phyloP scores from a whole-genome alignment of 768 basidiomycete genomes.

The Tricholomella constricta region DNA sequence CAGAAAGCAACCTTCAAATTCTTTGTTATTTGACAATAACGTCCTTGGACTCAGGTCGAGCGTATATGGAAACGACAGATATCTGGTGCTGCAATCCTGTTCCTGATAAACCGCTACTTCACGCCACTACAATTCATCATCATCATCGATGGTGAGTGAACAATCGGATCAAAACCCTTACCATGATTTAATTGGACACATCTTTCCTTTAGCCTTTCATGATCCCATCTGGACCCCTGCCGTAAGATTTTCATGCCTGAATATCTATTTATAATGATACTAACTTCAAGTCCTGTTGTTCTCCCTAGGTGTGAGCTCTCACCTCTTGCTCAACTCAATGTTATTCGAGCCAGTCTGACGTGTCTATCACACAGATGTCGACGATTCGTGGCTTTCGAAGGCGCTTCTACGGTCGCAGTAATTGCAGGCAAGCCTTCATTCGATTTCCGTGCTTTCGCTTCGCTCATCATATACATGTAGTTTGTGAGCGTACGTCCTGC shows the following conservation, averaged over 20 bases:
- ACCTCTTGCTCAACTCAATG: not conserved
- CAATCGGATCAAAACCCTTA: no score
- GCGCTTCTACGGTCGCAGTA: conserved; percentile 25
- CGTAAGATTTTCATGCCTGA: conserved; percentile 9
- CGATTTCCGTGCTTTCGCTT: not conserved
- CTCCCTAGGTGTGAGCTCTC: conserved; percentile 3
- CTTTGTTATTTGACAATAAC: not conserved
- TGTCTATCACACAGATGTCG: conserved; percentile 28
- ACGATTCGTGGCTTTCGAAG: conserved; percentile 31
- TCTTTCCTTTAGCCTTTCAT: conserved; percentile 21
- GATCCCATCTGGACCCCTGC: conserved; percentile 22
- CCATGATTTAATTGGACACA: not conserved
- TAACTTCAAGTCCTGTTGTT: not conserved
- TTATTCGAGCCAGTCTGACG: not conserved
- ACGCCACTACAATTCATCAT: conserved; percentile 29
- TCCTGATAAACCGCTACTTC: conserved; percentile 31
- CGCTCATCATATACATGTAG: conserved; percentile 7
- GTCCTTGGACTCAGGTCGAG: conserved; percentile 22
- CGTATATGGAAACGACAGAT: conserved; percentile 29
- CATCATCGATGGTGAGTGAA: conserved; percentile 22
- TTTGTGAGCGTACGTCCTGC: conserved; percentile 21
- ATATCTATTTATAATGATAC: not conserved
- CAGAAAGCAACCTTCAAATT: not conserved
- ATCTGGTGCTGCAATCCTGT: conserved; percentile 27
- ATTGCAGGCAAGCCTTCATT: conserved; percentile 22